Percentiles rank a stretch among this genome's conserved stretches.
Conservation (phyloP, 495 filamentous ascomycete species). For the Aspergillus kassunensis region DNA sequence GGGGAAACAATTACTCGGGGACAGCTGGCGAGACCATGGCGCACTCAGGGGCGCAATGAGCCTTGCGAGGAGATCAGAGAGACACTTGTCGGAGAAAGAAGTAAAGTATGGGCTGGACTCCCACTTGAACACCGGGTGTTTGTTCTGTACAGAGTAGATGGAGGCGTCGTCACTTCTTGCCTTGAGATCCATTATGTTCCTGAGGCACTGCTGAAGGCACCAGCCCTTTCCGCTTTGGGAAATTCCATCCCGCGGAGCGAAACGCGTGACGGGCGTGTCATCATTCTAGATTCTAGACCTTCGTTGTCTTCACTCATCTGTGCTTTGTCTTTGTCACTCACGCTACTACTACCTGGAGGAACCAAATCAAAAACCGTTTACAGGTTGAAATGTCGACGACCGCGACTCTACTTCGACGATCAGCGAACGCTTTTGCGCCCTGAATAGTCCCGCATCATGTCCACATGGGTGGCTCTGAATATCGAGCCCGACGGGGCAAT, state of each 20-base stretch:
- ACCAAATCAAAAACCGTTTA: too few relatives aligned
- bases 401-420: slow-evolving; percentile 3
- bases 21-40: slow-evolving; percentile 86
- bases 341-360: too few relatives aligned
- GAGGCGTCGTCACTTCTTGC: slow-evolving; percentile 20
- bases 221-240: slow-evolving; percentile 30
- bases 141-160: neutral
- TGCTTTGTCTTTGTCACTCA: too few relatives aligned
- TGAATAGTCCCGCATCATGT: slow-evolving; percentile 33
- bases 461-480: slow-evolving; percentile 77
- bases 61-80: neutral
- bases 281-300: slow-evolving; percentile 6
- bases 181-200: too few relatives aligned
- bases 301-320: too few relatives aligned
- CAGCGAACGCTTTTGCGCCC: slow-evolving; percentile 12
- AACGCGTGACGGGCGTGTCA: slow-evolving; percentile 30
- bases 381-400: slow-evolving; percentile 25
- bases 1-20: slow-evolving; percentile 66
- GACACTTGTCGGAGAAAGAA: neutral
- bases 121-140: neutral
- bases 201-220: slow-evolving; percentile 22
- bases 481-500: slow-evolving; percentile 85
- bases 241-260: slow-evolving; percentile 13
- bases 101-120: slow-evolving; percentile 7
- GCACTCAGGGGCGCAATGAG: slow-evolving; percentile 28